These are phyloP conservation scores for Lichtheimia ornata DNA, from an alignment of 371 early-diverging fungal genomes.

Conservation along the genomic window DNA sequence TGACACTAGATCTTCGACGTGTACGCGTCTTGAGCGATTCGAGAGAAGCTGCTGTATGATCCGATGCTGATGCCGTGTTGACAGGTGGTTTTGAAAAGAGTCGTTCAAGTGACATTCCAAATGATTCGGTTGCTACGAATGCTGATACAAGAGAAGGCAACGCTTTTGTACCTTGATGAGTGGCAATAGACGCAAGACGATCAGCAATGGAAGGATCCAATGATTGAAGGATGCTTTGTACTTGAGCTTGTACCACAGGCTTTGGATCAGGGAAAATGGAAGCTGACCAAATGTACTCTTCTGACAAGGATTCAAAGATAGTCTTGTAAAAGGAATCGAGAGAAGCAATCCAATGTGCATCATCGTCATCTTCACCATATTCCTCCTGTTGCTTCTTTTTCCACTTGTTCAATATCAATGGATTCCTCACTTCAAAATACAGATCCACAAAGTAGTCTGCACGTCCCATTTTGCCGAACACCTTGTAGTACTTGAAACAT, in stretches of 20 bases:
- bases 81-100: constrained; percentile 50
- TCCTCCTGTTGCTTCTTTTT: constrained; percentile 7
- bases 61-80: constrained; percentile 21
- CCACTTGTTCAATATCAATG: constrained; percentile 15
- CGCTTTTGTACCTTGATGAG: constrained; percentile 35
- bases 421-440: constrained; percentile 54
- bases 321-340: constrained; percentile 51
- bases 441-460: constrained; percentile 58
- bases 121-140: constrained; percentile 51
- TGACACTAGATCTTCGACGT: constrained; percentile 20
- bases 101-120: constrained; percentile 57
- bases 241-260: constrained; percentile 49
- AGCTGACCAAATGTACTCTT: constrained; percentile 66
- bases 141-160: constrained; percentile 40
- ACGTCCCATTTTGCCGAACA: constrained; percentile 61
- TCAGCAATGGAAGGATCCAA: constrained; percentile 59
- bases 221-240: constrained; percentile 54
- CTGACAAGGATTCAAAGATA: constrained; percentile 48
- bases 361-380: constrained; percentile 10
- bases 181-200: constrained; percentile 25
- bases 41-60: constrained; percentile 9
- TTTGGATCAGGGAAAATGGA: constrained; percentile 62
- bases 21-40: constrained; percentile 18
- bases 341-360: constrained; percentile 25
- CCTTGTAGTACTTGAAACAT: constrained; percentile 50